Evolutionary conservation across 129 eudicot genomes (phyloP).

Genomic region (Apium graveolens): DNA sequence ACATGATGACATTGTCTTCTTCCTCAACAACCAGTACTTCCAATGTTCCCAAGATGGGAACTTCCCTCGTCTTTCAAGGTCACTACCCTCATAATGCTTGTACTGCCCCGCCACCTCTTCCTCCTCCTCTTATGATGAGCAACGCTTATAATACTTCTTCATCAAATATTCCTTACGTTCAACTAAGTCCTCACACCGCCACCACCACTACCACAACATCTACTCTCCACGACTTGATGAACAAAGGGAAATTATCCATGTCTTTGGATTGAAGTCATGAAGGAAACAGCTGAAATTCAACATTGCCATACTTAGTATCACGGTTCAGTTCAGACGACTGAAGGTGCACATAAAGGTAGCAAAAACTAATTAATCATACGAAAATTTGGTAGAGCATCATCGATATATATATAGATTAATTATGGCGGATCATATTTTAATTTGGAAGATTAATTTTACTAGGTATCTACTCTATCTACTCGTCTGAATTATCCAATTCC

Average conservation of each 20-base stretch:
- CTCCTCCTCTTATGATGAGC: background rate
- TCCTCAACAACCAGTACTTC: too few species aligned
- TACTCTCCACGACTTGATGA: constrained; percentile 19
- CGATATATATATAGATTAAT: constrained; percentile 2
- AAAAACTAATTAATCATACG: constrained; percentile 1
- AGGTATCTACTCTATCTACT: background rate
- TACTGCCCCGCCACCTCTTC: background rate
- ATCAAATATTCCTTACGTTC: constrained; percentile 42
- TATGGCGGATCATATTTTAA: constrained; percentile 2
- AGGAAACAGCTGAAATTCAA: constrained; percentile 1
- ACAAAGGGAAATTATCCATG: constrained; percentile 59
- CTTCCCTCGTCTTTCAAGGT: constrained; percentile 10
- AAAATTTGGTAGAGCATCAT: constrained; percentile 5
- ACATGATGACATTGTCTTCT: constrained; percentile 26
- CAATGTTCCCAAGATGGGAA: too few species aligned
- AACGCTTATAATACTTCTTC: constrained; percentile 18
- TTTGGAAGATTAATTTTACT: background rate
- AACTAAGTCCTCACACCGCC: constrained; percentile 34
- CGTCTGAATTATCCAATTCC: background rate
- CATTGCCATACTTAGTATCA: background rate
- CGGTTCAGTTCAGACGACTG: background rate
- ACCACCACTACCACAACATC: constrained; percentile 24
- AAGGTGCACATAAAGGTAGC: constrained; percentile 6
- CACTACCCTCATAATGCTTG: background rate
- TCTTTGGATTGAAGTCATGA: constrained; percentile 56